Percentiles rank a stretch among this genome's conserved stretches.
Conservation (phyloP, 345 rosid genomes). For the Melaleuca alternifolia region DNA sequence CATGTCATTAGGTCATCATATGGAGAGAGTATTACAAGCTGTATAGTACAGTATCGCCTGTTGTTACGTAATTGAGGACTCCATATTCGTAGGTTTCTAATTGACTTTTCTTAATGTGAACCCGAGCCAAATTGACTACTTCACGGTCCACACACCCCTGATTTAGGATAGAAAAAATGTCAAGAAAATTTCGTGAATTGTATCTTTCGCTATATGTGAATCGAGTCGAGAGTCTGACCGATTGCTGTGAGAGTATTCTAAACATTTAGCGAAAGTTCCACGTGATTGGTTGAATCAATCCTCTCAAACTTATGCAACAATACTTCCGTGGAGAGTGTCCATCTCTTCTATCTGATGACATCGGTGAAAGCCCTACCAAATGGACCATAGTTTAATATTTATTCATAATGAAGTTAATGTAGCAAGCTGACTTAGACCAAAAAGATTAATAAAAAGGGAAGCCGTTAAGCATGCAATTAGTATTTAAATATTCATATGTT, state of each 20-base stretch:
- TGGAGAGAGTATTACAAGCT: neutral
- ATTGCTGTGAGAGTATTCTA: neutral
- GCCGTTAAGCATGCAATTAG: neutral
- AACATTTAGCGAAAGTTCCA: neutral
- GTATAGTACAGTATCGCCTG: fast-evolving
- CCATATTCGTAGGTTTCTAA: neutral
- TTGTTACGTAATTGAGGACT: neutral
- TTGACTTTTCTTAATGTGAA: neutral
- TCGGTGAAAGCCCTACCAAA: neutral
- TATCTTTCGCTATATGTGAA: neutral
- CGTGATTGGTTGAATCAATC: neutral
- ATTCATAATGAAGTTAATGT: neutral
- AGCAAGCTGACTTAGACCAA: neutral
- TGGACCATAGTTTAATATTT: neutral
- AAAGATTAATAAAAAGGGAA: neutral
- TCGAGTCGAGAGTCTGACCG: neutral
- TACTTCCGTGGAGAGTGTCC: neutral
- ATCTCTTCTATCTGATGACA: neutral
- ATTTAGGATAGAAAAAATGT: neutral
- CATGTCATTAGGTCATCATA: neutral
- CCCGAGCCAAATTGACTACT: neutral
- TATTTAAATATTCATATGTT: neutral
- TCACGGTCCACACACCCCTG: neutral
- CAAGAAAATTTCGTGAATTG: neutral
- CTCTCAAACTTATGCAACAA: neutral